Evolutionary conservation across 306 rosid species (phyloP), one percentile per base, ranked within the genome.

Genomic region (Prunus mume): DNA sequence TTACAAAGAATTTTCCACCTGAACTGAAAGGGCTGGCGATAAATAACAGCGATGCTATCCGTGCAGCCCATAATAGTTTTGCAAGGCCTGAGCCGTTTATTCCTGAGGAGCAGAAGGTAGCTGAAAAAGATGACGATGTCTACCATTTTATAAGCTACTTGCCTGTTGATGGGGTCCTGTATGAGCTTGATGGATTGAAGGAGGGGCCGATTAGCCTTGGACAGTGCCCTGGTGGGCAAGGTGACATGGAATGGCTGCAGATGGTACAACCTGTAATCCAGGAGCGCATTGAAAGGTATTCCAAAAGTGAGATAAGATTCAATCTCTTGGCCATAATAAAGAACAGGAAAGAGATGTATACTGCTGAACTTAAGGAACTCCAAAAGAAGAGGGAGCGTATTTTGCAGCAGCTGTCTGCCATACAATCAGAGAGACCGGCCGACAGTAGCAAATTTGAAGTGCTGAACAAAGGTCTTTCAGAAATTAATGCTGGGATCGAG

Each of bases 171-270:
- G 99, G 99, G 32, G 87, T 91, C 32, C 84, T 96, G 38, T 96
- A 96, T 78, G 99, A 96, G 85, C 99, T 96, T 62, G 99, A 96
- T 75, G 99, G 99, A 66, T 81, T 96, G 71, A 96, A 96, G 89
- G 99, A 91, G 69, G 99, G 99, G 75, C 99, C 99, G 55, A 88
- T 96, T 69, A 91, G 92, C 89, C 99, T 92, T 64, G 98, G 99
- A 46, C 99, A 79, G 79, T 96, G 98, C 81, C 84, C 96, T 22
- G 97, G 93, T 17, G 88, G 88, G 69, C 98, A 88, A 83, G 91
- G 90, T 72, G 99, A 92, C 73, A 73, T 89, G 47, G 97, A 96
- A 63, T 92, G 99, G 98, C 90, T 96, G 79, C 83, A 79, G 81
- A 68, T 89, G 89, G 98, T 96, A 75, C 99, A 96, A 69, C 98